Conservation (phyloP, 768 basidiomycete species). For the Hemileccinum rubropunctum region DNA sequence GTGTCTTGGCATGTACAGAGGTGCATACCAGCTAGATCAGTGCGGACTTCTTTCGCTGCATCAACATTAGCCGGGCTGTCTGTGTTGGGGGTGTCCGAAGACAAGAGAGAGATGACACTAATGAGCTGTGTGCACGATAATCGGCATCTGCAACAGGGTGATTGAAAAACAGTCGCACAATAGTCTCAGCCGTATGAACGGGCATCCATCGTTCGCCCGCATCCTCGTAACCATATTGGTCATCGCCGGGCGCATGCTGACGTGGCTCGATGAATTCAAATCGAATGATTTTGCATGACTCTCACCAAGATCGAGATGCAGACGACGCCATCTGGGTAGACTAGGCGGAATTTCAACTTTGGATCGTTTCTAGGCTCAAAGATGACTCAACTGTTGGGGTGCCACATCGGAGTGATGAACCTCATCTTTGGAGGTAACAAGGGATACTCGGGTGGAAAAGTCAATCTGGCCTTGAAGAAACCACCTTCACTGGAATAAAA, state of each 20-base stretch:
- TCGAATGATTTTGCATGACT: slow-evolving; percentile 1
- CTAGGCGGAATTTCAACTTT: slow-evolving; percentile 38
- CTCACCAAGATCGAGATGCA: slow-evolving; percentile 93
- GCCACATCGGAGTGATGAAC: slow-evolving; percentile 95
- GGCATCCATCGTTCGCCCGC: slow-evolving; percentile 98
- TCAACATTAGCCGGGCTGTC: slow-evolving; percentile 97
- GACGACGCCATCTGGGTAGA: slow-evolving; percentile 89
- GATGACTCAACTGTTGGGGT: slow-evolving; percentile 83
- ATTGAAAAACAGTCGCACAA: slow-evolving; percentile 49
- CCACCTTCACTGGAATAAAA: slow-evolving; percentile 78
- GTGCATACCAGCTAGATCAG: slow-evolving; percentile 53
- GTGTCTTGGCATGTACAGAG: neutral
- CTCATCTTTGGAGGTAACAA: slow-evolving; percentile 92
- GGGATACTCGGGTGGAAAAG: slow-evolving; percentile 90
- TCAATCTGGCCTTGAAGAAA: slow-evolving; percentile 87
- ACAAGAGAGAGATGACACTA: slow-evolving; percentile 94
- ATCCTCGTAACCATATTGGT: slow-evolving; percentile 96
- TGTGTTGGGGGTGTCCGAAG: slow-evolving; percentile 85
- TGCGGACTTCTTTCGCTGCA: slow-evolving; percentile 85
- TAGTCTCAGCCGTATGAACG: slow-evolving; percentile 95
- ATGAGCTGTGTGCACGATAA: slow-evolving; percentile 59
- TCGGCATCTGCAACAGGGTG: neutral
- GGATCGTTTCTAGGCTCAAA: neutral
- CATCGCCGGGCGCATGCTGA: slow-evolving; percentile 93
- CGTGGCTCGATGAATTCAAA: slow-evolving; percentile 3